phyloP scores from a whole-genome alignment of 441 rosid species.

The Euphorbia schlechtendalii region DNA sequence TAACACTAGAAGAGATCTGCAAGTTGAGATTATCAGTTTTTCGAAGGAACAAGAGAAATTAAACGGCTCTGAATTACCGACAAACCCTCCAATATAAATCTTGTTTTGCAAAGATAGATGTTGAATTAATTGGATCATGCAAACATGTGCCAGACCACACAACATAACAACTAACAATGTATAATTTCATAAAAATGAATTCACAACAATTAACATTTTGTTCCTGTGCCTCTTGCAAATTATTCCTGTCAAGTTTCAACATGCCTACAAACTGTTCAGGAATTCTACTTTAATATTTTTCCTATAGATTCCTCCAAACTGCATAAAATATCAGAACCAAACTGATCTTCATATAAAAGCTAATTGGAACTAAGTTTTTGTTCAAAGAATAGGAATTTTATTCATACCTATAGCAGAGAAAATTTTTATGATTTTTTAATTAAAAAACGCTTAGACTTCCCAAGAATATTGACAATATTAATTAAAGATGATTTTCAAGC shows the following conservation, averaged over 20 bases:
- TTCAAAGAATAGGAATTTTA: conserved; percentile 30
- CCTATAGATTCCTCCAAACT: conserved; percentile 59
- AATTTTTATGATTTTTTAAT: too few relatives aligned
- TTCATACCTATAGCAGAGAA: neutral
- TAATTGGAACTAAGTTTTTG: conserved; percentile 30
- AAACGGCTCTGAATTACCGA: neutral
- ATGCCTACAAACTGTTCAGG: conserved; percentile 50
- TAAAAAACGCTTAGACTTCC: conserved; percentile 22
- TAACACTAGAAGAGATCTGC: neutral
- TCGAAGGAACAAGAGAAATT: neutral
- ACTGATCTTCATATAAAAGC: conserved; percentile 30
- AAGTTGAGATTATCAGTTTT: neutral
- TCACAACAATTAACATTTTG: conserved; percentile 6
- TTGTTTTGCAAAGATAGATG: too few relatives aligned
- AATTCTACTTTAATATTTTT: conserved; percentile 50
- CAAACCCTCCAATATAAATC: neutral
- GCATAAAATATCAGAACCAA: conserved; percentile 52
- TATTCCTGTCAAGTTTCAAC: conserved; percentile 62
- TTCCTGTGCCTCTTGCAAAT: conserved; percentile 26
- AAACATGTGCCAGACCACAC: too few relatives aligned
- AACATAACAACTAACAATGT: too few relatives aligned
- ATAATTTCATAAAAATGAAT: neutral
- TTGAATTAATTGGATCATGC: too few relatives aligned
- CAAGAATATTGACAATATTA: conserved; percentile 21
- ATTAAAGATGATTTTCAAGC: conserved; percentile 22